Base-by-base conservation (phyloP, 2,329 filamentous ascomycete species). In the Xylariales sp. region DNA sequence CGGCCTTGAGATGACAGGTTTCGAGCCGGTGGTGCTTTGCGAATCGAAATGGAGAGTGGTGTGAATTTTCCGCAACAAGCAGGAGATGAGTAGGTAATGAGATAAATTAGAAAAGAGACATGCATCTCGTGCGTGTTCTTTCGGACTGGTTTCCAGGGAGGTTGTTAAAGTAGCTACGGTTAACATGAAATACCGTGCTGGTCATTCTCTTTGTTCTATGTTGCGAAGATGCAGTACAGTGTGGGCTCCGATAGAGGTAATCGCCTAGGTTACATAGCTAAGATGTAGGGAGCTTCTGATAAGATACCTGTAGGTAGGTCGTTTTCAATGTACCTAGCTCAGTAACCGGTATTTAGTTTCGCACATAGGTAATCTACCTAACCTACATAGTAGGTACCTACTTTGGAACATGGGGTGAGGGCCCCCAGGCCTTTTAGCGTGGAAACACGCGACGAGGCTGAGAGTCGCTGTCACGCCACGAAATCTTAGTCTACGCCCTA, bases 361-460 rank as follows among this genome's bases (percentile, higher is more conserved):
- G 23, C 23, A 23, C 23, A 23, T 23, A 39, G 5, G 18, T 49
- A 49, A 5, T 23, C 28, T 23, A 55, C 8, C 18, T 41, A 49
- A 53, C 23, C 10, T 54, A 39, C 1, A 49, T 41, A 12, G 48
- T 52, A 52, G 36, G 46, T 56, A 39, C 53, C 16, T 46, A 45
- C n/a, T 23, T 43, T 12, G 48, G 56, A 41, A 49, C 52, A 41
- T 10, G 39, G 39, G 39, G 39, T 5, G 8, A 8, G 32, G 8
- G 2, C 23, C 23, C 23, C 32, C 32, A 34, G 32, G 3, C n/a
- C 16, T 49, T 49, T 55, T 64, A 66, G 61, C 59, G 67, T 61
- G 58, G 57, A 16, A 58, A 60, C 66, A 75, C 73, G 73, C 74
- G 72, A 73, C 73, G 62, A 74, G 74, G 74, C 73, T 75, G 72